Percentiles rank a stretch among this genome's conserved stretches.
phyloP scores from a whole-genome alignment of 441 rosid genomes.

The Corymbia citriodora region DNA sequence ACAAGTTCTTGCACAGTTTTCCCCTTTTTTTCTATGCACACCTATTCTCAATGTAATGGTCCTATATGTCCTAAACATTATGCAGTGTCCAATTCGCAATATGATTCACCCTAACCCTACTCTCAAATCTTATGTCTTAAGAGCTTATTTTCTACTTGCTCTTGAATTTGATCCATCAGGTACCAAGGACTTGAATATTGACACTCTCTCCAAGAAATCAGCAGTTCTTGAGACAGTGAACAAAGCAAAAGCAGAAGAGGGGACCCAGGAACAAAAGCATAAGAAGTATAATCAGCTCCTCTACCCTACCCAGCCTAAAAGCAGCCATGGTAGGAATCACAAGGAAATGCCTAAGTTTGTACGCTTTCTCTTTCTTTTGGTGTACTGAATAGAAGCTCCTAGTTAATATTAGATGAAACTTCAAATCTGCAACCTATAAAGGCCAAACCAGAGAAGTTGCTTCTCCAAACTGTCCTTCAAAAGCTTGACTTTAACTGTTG shows the following conservation, averaged over 20 bases:
- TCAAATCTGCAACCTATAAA: not conserved
- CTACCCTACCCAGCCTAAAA: not conserved
- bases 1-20: not conserved
- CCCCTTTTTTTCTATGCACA: not conserved
- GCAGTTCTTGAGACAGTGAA: not conserved
- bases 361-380: not conserved
- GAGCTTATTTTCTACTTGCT: not conserved
- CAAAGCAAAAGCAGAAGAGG: not conserved
- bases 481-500: not conserved
- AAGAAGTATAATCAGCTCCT: not conserved
- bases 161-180: not conserved
- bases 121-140: not conserved
- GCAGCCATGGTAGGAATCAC: not conserved
- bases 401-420: not conserved
- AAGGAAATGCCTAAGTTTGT: not conserved
- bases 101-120: not conserved
- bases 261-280: not conserved
- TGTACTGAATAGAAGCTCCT: not conserved
- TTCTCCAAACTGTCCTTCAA: not conserved
- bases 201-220: not conserved
- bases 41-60: not conserved
- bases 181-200: not conserved
- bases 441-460: not conserved
- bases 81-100: not conserved
- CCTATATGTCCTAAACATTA: not conserved